Evolutionary conservation across 164 flowering plant species (phyloP), one percentile per base, ranked within the genome.

Genomic region (Euptelea pleiosperma): DNA sequence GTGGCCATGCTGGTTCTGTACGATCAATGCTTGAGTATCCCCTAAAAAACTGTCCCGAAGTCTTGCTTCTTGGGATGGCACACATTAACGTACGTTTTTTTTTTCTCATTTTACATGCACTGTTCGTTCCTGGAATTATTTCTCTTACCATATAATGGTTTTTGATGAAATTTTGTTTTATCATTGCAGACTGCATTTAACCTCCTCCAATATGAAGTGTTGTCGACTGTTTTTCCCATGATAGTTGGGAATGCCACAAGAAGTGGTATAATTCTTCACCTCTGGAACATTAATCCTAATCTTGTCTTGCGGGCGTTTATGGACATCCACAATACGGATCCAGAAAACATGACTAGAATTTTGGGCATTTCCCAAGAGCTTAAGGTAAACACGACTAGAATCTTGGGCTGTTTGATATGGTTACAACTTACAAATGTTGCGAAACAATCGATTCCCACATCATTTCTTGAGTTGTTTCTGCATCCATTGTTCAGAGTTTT

Each of bases 31-130:
- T 91, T 8, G 83, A 83, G 51, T 61, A 71, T 70, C 98, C 98
- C 55, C 72, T 84, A 5, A 73, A 81, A 43, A 75, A 80, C 63
- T 92, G 86, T 68, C 94, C 91, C 35, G 93, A 84, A 64, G 37
- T 77, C 7, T 72, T 89, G 75, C 86, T 89, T 56, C 75, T 82
- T 62, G 99, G 95, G 59, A 67, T 94, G 75, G 81, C 97, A n/a
- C 80, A 84, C n/a, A 68, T 83, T 29, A 84, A 75, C 70, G 99
- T 94, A 87, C 49, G 59, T 25, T 39, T 35, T 25, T 52, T n/a
- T 25, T 53, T 29, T 3, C 57, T 8, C 29, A 2, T 43, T 43
- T 11, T 2, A 21, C 6, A 1, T 40, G 9, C 8, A 4, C 18
- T 15, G 16, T 43, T 22, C 33, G 4, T 24, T 37, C 33, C 26